Evolutionary conservation across 176 grass and related monocot genomes (phyloP).

Genomic region (Zea luxurians): DNA sequence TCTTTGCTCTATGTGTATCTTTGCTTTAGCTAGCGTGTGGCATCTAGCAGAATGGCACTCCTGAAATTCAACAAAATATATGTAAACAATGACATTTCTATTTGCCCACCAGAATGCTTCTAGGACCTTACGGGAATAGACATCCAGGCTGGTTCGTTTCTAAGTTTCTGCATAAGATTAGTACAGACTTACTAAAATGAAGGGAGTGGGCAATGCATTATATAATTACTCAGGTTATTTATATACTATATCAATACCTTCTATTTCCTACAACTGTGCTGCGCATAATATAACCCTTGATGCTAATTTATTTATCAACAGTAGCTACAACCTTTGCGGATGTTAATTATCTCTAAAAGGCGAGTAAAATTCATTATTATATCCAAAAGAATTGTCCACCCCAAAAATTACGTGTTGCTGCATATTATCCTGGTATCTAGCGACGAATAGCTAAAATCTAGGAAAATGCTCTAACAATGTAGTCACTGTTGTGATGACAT

Average conservation of each 20-base stretch:
- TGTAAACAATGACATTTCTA: constrained; percentile 4
- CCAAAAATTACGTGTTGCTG: background rate
- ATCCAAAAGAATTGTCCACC: background rate
- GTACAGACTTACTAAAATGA: too few species aligned
- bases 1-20: constrained; percentile 81
- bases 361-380: background rate
- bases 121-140: background rate
- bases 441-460: background rate
- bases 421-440: background rate
- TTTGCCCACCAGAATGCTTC: constrained; percentile 12
- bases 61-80: constrained; percentile 44
- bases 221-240: constrained; percentile 64
- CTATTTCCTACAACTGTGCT: background rate
- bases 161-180: too few species aligned
- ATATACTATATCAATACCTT: background rate
- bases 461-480: background rate
- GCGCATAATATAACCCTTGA: background rate
- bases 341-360: background rate
- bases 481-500: background rate
- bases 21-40: constrained; percentile 74
- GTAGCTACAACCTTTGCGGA: background rate
- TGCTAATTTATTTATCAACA: too few species aligned
- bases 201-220: constrained; percentile 77
- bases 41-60: constrained; percentile 84
- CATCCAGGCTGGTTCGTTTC: too few species aligned